phyloP scores from a whole-genome alignment of 768 basidiomycete genomes.

The Lentinula lateritia region DNA sequence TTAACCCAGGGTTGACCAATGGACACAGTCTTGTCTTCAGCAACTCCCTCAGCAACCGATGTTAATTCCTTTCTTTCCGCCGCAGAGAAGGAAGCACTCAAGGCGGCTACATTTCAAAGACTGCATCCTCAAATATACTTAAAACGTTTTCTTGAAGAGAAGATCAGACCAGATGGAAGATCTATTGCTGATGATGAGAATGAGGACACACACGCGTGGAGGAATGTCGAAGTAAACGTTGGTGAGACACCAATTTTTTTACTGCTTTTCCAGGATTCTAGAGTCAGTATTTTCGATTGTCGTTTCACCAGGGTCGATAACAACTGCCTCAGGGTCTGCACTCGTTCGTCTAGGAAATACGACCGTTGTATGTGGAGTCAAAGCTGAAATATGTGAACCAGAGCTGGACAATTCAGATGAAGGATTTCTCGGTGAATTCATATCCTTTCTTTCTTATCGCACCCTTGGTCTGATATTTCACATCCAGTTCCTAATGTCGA shows the following conservation, averaged over 20 bases:
- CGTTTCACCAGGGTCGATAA: conserved; percentile 69
- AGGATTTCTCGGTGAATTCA: conserved; percentile 74
- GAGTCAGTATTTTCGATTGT: neutral
- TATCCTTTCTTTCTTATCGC: conserved; percentile 3
- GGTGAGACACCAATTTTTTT: conserved; percentile 44
- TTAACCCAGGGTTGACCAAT: no score
- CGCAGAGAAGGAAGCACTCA: conserved; percentile 25
- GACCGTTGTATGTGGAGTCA: conserved; percentile 94
- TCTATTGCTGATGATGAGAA: neutral
- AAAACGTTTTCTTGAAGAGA: conserved; percentile 75
- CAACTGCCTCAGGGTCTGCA: conserved; percentile 89
- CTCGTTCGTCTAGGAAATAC: conserved; percentile 89
- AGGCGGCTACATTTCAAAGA: conserved; percentile 70
- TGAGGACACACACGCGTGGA: conserved; percentile 50
- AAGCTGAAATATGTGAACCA: conserved; percentile 92
- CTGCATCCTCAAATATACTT: conserved; percentile 88
- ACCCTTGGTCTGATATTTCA: neutral
- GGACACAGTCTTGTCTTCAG: neutral
- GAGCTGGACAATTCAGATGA: conserved; percentile 67
- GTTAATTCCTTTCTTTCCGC: neutral
- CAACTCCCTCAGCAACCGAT: neutral
- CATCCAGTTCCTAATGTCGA: conserved; percentile 87
- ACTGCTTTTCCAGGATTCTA: neutral
- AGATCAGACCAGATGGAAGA: conserved; percentile 81
- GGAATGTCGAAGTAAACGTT: conserved; percentile 72